Evolutionary conservation across 2,329 filamentous ascomycete genomes (phyloP), one percentile per base, ranked within the genome.

Genomic region (Stagonosporopsis vannaccii): DNA sequence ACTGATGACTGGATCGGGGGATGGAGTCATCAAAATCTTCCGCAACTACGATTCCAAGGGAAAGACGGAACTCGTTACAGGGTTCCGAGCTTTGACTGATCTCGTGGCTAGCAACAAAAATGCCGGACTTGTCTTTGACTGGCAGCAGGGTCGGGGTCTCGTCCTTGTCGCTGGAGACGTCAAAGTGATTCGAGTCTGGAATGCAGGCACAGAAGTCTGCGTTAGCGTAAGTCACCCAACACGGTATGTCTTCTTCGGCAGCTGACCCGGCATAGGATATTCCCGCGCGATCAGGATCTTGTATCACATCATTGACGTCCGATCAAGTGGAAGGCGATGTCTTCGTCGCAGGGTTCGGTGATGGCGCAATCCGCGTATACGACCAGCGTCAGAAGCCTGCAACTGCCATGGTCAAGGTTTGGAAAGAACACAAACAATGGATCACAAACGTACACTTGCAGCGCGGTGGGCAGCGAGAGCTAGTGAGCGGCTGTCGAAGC

Each of bases 311-410:
- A 8, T 80, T 99, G 61, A 98, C 95, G 2, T 97, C 92, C 15
- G 95, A 99, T 76, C 95, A 98, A 81, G 96, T 99, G 77, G 96
- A 96, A 48, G 95, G 95, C 39, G 93, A 97, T 70, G 87, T 97
- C 41, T 97, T 99, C 69, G 90, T 97, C 11, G 95, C 95, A 36
- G 95, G 95, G 3, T 99, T 98, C 69, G 95, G 95, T 17, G 96
- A 99, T 69, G 95, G 95, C 30, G 93, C 92, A 1, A 89, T 99
- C 39, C 87, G 95, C 48, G 92, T 97, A 4, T 99, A 97, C 72
- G 95, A 99, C 75, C 91, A 94, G 62, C 88, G 95, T 12, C 79
- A 91, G 60, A 88, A 89, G 60, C 90, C 92, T 2, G 90, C 92
- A 58, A 92, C 95, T 50, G 90, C 90, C 17, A 97, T 98, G 93